phyloP scores from a whole-genome alignment of 1,284 basidiomycete genomes.

The Taiwanofungus camphoratus region DNA sequence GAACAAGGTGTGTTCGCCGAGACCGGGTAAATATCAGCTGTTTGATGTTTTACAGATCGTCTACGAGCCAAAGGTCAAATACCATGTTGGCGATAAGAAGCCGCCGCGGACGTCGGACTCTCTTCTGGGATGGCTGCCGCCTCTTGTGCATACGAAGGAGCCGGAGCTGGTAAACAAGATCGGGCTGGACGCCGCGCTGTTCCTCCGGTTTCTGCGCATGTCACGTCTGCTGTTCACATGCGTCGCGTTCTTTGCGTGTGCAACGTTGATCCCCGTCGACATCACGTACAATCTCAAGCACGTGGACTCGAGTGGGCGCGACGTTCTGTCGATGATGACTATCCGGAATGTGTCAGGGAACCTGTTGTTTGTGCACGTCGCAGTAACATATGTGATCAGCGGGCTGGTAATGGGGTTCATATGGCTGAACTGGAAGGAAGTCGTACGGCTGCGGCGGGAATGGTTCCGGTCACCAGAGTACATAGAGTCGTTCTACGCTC shows the following conservation, averaged over 20 bases:
- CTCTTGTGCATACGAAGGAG: slow-evolving; percentile 81
- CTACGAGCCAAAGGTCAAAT: slow-evolving; percentile 88
- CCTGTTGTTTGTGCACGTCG: slow-evolving; percentile 73
- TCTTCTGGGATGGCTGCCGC: slow-evolving; percentile 84
- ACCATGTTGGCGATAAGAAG: slow-evolving; percentile 75
- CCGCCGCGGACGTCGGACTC: slow-evolving; percentile 81
- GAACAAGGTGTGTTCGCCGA: slow-evolving; percentile 42
- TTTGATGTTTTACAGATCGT: slow-evolving; percentile 47
- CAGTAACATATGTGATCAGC: slow-evolving; percentile 69
- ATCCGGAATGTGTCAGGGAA: slow-evolving; percentile 68
- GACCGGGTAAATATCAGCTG: not conserved
- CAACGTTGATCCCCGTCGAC: slow-evolving; percentile 79
- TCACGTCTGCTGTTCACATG: slow-evolving; percentile 73
- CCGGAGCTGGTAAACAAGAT: slow-evolving; percentile 85
- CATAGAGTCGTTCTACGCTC: slow-evolving; percentile 68
- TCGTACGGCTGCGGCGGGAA: slow-evolving; percentile 59
- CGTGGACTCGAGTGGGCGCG: slow-evolving; percentile 44
- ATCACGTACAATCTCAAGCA: slow-evolving; percentile 65
- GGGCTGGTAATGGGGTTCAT: slow-evolving; percentile 58
- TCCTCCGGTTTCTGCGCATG: slow-evolving; percentile 88
- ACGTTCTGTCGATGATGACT: slow-evolving; percentile 70
- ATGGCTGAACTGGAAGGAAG: slow-evolving; percentile 69
- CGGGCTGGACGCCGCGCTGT: slow-evolving; percentile 90
- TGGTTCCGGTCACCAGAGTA: slow-evolving; percentile 81
- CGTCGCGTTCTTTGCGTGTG: slow-evolving; percentile 65